Evolutionary conservation across 169 alveolate genomes (phyloP), one percentile per base, ranked within the genome.

Genomic region (Plasmodium inui): DNA sequence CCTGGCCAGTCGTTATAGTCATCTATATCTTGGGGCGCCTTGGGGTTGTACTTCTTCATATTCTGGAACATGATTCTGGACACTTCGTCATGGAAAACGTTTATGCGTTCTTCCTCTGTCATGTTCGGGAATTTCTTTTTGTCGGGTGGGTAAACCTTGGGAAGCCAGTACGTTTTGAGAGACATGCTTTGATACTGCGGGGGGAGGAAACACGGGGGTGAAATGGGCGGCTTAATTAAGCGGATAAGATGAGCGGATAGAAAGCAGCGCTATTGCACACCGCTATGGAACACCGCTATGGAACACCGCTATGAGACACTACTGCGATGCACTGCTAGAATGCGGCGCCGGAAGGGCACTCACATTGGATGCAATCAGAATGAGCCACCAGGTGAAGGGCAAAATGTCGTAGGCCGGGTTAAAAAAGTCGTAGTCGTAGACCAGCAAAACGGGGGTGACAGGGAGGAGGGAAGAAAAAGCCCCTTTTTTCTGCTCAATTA

Each of bases 1-100:
- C 94, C 94, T 37, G 94, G 94, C 94, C 94, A 88, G 73, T 88
- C 94, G 28, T 72, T 88, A 72, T 88, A 88, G 81, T 88, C 88
- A 30, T 88, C 94, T 34, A 88, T 30, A 78, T 88, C 81, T 88
- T 88, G 22, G 32, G 94, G 94, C 28, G 94, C 86, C 57, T 22
- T 88, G 32, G 89, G 82, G 70, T 88, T 88, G 30, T 88, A 88
- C 55, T 78, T 78, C 44, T 88, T 88, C 94, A 88, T 88, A 76
- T 55, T 76, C 57, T 88, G 44, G 44, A 88, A 88, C 94, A 88
- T 88, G 17, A 88, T 88, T 88, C 78, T 74, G 34, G 94, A 88
- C 46, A 88, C 94, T 55, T 88, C 88, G 46, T 88, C 94, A 78
- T 88, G 94, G 53, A 88, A 88, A 14, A 76, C 67, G 44, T 88